Evolutionary conservation across 805 yeast species (phyloP).

Genomic region (Lipomyces starkeyi): DNA sequence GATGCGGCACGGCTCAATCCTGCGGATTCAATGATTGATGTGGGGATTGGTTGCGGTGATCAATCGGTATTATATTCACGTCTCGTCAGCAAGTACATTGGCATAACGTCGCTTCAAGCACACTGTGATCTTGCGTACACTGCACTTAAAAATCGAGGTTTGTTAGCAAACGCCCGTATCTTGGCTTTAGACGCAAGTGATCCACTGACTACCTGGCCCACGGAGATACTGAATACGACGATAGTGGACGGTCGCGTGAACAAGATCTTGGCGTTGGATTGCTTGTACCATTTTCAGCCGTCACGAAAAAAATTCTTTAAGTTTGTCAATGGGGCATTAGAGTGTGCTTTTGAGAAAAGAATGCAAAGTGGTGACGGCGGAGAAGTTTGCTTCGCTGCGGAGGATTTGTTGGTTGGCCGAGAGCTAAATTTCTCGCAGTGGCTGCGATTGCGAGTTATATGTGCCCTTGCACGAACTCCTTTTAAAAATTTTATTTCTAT

Average conservation of each 20-base stretch:
- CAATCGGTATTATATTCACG: conserved; percentile 31
- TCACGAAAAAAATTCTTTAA: conserved; percentile 20
- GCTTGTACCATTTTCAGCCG: conserved; percentile 30
- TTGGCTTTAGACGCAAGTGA: conserved; percentile 28
- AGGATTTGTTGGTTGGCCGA: conserved; percentile 19
- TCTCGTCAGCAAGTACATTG: conserved; percentile 18
- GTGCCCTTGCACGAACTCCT: conserved; percentile 22
- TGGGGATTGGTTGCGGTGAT: conserved; percentile 38
- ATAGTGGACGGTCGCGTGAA: conserved; percentile 17
- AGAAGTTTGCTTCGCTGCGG: conserved; percentile 30
- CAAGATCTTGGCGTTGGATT: conserved; percentile 33
- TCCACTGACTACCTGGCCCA: conserved; percentile 27
- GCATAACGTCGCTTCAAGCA: conserved; percentile 25
- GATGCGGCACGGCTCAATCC: conserved; percentile 15
- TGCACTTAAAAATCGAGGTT: background rate
- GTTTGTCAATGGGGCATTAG: conserved; percentile 21
- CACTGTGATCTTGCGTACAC: conserved; percentile 20
- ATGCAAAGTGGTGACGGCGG: background rate
- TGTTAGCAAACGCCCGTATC: background rate
- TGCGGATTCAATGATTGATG: conserved; percentile 24
- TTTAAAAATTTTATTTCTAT: conserved; percentile 20
- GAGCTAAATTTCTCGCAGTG: background rate
- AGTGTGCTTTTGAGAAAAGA: conserved; percentile 14
- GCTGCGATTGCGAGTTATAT: conserved; percentile 15
- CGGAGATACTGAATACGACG: conserved; percentile 6